A percentile compares a stretch with the other conserved stretches of the same genome.
phyloP scores from a whole-genome alignment of 2,329 filamentous ascomycete genomes.

The Ceratocystis huliohia region DNA sequence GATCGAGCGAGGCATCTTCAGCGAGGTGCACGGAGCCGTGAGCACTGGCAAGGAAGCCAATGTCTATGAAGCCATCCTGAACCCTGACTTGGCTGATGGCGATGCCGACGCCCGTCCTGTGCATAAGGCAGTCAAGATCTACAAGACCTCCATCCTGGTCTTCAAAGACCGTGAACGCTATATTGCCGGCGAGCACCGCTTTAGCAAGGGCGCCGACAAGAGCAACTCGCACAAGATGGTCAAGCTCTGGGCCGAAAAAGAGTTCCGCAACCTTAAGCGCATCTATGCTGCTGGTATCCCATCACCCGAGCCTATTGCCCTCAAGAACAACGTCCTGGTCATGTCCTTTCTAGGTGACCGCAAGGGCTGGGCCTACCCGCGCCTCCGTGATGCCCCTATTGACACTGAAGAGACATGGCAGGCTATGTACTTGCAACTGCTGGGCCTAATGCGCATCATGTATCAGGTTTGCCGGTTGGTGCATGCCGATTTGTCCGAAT shows the following conservation, averaged over 20 bases:
- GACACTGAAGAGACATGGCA: conserved; percentile 63
- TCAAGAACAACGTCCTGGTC: conserved; percentile 87
- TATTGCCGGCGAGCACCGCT: conserved; percentile 86
- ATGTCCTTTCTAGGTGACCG: conserved; percentile 88
- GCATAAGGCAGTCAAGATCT: conserved; percentile 91
- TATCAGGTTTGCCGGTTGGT: conserved; percentile 88
- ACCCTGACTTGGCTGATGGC: conserved; percentile 43
- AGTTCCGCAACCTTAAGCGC: conserved; percentile 83
- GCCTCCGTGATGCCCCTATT: conserved; percentile 75
- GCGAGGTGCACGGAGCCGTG: conserved; percentile 86
- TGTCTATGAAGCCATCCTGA: conserved; percentile 77
- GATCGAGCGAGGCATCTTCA: conserved; percentile 81
- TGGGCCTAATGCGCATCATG: conserved; percentile 82
- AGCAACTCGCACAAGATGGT: conserved; percentile 94
- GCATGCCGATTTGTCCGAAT: conserved; percentile 94
- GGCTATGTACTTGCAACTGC: conserved; percentile 64
- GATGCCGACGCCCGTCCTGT: conserved; percentile 41
- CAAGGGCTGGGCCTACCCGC: conserved; percentile 76
- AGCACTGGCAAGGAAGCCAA: conserved; percentile 98
- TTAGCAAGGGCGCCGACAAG: conserved; percentile 84
- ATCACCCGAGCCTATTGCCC: conserved; percentile 75
- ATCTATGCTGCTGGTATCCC: conserved; percentile 76
- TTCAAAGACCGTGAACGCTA: conserved; percentile 98
- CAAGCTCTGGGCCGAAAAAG: conserved; percentile 97
- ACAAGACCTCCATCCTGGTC: conserved; percentile 94